phyloP scores from a whole-genome alignment of 371 early-diverging fungal species.

The Mortierella sp. region DNA sequence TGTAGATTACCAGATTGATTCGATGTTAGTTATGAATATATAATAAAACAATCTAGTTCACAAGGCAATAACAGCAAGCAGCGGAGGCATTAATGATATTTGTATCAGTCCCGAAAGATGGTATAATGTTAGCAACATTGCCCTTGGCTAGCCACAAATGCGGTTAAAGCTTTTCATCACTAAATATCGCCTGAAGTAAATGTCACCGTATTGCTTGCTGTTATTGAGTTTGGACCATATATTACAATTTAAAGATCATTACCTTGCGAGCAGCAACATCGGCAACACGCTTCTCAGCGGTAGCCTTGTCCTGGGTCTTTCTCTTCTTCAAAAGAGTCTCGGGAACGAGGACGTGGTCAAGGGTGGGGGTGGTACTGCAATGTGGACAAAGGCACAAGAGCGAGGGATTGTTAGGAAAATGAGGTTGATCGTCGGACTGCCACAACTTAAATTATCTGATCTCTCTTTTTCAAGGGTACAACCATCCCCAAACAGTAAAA shows the following conservation, averaged over 20 bases:
- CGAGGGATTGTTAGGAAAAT: constrained; percentile 17
- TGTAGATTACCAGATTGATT: constrained; percentile 39
- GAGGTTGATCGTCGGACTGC: constrained; percentile 45
- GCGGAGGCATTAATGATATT: constrained; percentile 8
- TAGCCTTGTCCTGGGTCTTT: constrained; percentile 88
- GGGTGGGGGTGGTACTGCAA: constrained; percentile 67
- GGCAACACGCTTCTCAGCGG: constrained; percentile 78
- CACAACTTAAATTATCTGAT: constrained; percentile 20
- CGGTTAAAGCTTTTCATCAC: constrained; percentile 67
- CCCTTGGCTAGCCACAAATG: constrained; percentile 67
- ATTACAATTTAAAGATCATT: constrained; percentile 31
- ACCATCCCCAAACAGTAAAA: neutral
- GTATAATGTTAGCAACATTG: constrained; percentile 78
- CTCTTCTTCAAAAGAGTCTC: constrained; percentile 98
- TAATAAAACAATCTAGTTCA: neutral
- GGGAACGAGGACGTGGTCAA: constrained; percentile 84
- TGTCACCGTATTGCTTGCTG: constrained; percentile 2
- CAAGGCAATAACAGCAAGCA: constrained; percentile 18
- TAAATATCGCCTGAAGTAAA: constrained; percentile 33
- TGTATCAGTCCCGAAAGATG: constrained; percentile 92
- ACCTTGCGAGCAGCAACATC: constrained; percentile 82
- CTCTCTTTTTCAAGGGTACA: neutral
- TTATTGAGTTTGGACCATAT: neutral
- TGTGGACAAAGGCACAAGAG: neutral
- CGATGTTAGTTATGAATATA: neutral